A percentile compares a stretch with the other conserved stretches of the same genome.
Evolutionary conservation across 345 rosid genomes (phyloP).

Genomic region (Noccaea caerulescens): DNA sequence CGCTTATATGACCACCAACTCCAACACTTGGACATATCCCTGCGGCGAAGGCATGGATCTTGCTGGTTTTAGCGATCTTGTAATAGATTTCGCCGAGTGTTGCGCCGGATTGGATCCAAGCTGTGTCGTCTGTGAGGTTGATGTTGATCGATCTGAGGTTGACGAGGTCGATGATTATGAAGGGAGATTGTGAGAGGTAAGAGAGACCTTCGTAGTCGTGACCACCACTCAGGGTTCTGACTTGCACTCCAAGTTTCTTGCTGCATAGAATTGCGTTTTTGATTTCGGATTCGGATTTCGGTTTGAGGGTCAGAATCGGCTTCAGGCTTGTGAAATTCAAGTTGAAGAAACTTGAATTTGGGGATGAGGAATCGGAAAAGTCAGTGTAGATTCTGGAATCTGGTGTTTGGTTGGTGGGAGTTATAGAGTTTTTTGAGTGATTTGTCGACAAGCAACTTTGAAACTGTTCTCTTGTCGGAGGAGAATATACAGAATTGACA

Average conservation of each 20-base stretch:
- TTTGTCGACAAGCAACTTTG: constrained; percentile 28
- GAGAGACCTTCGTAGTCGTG: constrained; percentile 79
- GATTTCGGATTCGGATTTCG: constrained; percentile 51
- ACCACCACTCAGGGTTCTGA: constrained; percentile 71
- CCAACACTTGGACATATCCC: constrained; percentile 69
- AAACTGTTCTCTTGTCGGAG: constrained; percentile 39
- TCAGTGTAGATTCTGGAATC: constrained; percentile 19
- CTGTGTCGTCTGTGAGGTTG: constrained; percentile 47
- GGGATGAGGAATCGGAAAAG: constrained; percentile 20
- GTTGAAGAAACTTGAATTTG: constrained; percentile 27
- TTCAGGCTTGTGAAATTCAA: constrained; percentile 45
- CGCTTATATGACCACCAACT: constrained; percentile 62
- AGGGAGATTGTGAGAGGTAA: constrained; percentile 52
- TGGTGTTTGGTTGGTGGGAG: neutral
- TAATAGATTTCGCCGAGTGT: constrained; percentile 64
- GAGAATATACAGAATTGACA: constrained; percentile 17
- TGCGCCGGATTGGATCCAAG: constrained; percentile 71
- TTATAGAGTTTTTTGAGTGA: neutral
- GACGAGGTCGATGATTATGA: constrained; percentile 55
- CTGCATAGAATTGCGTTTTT: constrained; percentile 52
- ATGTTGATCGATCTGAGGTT: constrained; percentile 50
- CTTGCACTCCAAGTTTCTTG: constrained; percentile 46
- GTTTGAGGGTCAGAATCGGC: constrained; percentile 52
- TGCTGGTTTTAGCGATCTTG: constrained; percentile 50
- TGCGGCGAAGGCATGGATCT: constrained; percentile 56